Conservation (phyloP, 768 basidiomycete species). For the Leucocoprinus sp. region DNA sequence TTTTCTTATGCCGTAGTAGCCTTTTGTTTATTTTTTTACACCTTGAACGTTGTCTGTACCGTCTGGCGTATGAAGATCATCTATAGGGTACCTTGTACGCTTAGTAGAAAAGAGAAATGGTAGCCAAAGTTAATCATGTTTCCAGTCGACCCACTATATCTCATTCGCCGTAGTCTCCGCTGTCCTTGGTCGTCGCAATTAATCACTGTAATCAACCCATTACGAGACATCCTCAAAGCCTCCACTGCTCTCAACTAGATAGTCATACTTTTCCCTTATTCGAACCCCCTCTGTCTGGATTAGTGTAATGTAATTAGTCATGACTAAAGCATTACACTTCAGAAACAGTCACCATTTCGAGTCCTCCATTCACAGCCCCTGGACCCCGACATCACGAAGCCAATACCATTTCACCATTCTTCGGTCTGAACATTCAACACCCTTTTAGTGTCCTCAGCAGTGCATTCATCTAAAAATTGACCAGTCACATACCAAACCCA, state of each 20-base stretch:
- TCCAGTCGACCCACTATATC: background rate
- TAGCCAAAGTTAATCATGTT: background rate
- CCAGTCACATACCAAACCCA: too few species aligned
- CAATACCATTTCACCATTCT: too few species aligned
- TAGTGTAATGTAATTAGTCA: too few species aligned
- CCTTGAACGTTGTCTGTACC: background rate
- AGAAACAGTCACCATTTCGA: too few species aligned
- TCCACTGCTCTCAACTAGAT: background rate
- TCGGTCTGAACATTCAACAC: too few species aligned
- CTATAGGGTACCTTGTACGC: conserved; percentile 5
- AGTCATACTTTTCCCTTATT: background rate
- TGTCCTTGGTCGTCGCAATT: background rate
- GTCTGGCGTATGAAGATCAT: conserved; percentile 5
- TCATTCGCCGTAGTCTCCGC: background rate
- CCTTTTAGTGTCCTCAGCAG: too few species aligned
- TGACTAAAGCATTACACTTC: too few species aligned
- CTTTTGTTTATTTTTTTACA: background rate
- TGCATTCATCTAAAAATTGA: too few species aligned
- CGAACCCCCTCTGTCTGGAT: too few species aligned
- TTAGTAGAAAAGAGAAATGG: conserved; percentile 4
- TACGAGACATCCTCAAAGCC: background rate
- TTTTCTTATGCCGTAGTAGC: background rate
- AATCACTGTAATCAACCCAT: background rate
- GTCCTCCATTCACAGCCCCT: too few species aligned
- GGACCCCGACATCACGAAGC: too few species aligned